A percentile compares a stretch with the other conserved stretches of the same genome.
Conservation (phyloP, 139 green algal genomes). For the Deuterostichococcus epilithicus region DNA sequence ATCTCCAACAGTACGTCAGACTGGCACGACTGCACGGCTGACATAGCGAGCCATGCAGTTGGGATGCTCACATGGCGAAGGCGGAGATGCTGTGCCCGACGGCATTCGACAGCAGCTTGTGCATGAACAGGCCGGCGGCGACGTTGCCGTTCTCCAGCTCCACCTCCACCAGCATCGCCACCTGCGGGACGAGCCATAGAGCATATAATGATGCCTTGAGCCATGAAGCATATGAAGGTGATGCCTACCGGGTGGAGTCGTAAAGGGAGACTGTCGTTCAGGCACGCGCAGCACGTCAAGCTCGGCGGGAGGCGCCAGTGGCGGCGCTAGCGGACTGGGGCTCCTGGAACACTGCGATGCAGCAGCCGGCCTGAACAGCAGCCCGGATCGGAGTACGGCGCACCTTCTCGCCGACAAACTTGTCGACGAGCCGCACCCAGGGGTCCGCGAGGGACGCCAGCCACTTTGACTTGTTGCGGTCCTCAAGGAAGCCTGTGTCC, state of each 20-base stretch:
- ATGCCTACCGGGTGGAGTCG: too few species aligned
- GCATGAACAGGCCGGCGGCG: conserved; percentile 73
- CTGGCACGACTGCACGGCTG: too few species aligned
- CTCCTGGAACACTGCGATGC: too few species aligned
- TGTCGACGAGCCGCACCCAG: conserved; percentile 69
- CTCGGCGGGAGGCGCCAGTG: too few species aligned
- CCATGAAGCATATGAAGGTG: too few species aligned
- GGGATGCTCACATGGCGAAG: not conserved
- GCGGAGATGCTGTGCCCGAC: conserved; percentile 41
- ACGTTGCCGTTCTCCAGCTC: conserved; percentile 78
- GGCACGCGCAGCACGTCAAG: too few species aligned
- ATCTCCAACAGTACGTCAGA: not conserved
- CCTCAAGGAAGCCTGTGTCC: conserved; percentile 18
- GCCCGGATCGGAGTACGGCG: conserved; percentile 12
- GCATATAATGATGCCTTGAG: not conserved
- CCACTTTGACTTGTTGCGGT: conserved; percentile 22
- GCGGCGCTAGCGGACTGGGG: too few species aligned
- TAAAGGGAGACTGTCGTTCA: too few species aligned
- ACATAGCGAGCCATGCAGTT: conserved; percentile 51
- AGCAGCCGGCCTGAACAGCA: not conserved
- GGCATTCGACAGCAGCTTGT: conserved; percentile 65
- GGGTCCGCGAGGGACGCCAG: conserved; percentile 63
- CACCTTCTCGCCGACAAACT: conserved; percentile 78
- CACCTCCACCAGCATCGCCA: conserved; percentile 83
- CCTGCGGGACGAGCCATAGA: conserved; percentile 21